Evolutionary conservation across 352 stramenopile species (phyloP), one percentile per base, ranked within the genome.

Genomic region (Thalassiosira pacifica): DNA sequence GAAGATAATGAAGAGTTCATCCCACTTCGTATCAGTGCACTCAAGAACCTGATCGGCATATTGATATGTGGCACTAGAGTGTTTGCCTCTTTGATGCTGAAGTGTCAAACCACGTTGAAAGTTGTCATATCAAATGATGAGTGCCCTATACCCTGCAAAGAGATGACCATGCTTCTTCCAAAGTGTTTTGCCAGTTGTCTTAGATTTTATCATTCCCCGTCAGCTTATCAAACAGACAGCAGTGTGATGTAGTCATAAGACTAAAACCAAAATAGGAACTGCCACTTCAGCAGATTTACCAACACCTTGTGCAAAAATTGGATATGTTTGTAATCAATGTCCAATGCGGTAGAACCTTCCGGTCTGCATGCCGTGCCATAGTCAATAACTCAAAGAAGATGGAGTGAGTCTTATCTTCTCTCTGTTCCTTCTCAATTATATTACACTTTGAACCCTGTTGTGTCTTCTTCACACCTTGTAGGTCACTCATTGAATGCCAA

Each of bases 291-390:
- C 72, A 53, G 24, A 22, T 19, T 27, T 9, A 53, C 57, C 57
- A 32, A 80, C 72, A 31, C 72, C 72, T 24, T 59, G 16, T 24
- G 57, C 40, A n/a, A 64, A 73, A 72, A 63, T 40, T 45, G 8
- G 72, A 18, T 10, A 72, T 64, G n/a, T 48, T 72, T n/a, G 60
- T 32, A 64, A 80, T 64, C 59, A 80, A 40, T 32, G 72, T 59
- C 72, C 72, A 80, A 48, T 64, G 16, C 19, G 6, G 6, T n/a
- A 57, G 16, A 22, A 8, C 16, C 10, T 57, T 18, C 19, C 45
- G 6, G n/a, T 57, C n/a, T 57, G 6, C 6, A 22, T 5, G 6
- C 5, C 45, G 10, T 22, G n/a, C n/a, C 45, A 57, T 57, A 22
- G 11, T 5, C 45, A 57, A 57, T 4, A 22, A 5, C 10, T 57